Evolutionary conservation across 1,284 basidiomycete genomes (phyloP).

Genomic region (Coniophora puteana): DNA sequence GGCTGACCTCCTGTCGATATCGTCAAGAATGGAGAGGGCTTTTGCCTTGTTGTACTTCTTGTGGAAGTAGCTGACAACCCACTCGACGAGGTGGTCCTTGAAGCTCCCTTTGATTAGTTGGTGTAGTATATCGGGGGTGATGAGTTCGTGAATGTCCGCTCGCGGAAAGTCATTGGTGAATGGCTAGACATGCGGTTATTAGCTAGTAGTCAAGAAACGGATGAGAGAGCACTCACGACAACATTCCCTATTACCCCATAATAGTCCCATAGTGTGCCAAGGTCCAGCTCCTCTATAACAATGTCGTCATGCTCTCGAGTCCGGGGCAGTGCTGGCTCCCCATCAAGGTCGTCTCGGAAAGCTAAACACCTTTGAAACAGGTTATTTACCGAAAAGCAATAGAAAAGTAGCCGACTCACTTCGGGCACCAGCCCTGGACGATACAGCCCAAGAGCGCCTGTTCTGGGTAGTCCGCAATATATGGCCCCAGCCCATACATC

Average conservation of each 20-base stretch:
- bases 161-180: conserved; percentile 14
- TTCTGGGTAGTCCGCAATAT: conserved; percentile 9
- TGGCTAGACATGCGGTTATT: conserved; percentile 8
- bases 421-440: conserved; percentile 10
- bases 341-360: neutral
- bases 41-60: neutral
- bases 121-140: too few relatives aligned
- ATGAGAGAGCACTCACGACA: too few relatives aligned
- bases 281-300: conserved; percentile 1
- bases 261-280: conserved; percentile 1
- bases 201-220: too few relatives aligned
- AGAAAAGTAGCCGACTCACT: too few relatives aligned
- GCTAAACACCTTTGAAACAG: conserved; percentile 1
- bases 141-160: too few relatives aligned
- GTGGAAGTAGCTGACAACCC: neutral
- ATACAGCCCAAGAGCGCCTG: conserved; percentile 5
- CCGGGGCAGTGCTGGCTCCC: neutral
- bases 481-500: conserved; percentile 9
- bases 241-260: conserved; percentile 3
- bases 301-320: neutral
- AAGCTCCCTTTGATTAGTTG: too few relatives aligned
- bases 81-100: neutral
- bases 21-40: conserved; percentile 2
- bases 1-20: conserved; percentile 1
- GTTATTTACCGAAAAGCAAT: too few relatives aligned